Conservation (phyloP, 192 early-diverging fungal species). For the Ramicandelaber brevisporus region DNA sequence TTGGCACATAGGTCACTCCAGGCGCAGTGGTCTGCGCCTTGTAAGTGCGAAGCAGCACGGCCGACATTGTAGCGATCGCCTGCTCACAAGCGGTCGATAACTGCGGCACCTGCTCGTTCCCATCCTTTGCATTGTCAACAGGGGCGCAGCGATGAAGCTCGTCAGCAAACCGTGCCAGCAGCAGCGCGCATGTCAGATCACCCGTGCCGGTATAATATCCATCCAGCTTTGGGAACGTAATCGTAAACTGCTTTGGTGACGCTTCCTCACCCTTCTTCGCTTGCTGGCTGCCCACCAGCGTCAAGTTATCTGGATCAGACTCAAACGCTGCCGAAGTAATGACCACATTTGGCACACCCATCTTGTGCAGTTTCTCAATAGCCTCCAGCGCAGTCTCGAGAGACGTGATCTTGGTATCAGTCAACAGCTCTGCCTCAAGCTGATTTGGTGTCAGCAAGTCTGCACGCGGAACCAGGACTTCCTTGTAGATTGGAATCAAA, state of each 20-base stretch:
- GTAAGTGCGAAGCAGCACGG: constrained; percentile 36
- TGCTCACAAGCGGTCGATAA: constrained; percentile 30
- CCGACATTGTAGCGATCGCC: constrained; percentile 39
- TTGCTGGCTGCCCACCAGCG: constrained; percentile 20
- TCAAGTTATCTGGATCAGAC: constrained; percentile 6
- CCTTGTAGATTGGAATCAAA: constrained; percentile 50
- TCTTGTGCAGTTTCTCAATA: constrained; percentile 30
- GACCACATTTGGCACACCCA: constrained; percentile 40
- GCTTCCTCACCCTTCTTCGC: not conserved
- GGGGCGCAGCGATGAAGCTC: constrained; percentile 5
- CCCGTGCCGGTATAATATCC: constrained; percentile 84
- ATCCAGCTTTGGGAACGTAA: constrained; percentile 44
- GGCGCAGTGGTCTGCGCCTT: constrained; percentile 9
- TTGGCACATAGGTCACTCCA: constrained; percentile 3
- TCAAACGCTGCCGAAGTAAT: constrained; percentile 37
- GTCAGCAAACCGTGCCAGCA: constrained; percentile 31
- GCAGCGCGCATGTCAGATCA: constrained; percentile 58
- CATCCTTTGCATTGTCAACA: no score
- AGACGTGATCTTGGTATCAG: constrained; percentile 21
- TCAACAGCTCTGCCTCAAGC: constrained; percentile 63
- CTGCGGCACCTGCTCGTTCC: constrained; percentile 3
- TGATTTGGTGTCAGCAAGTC: constrained; percentile 73
- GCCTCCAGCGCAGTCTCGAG: constrained; percentile 22
- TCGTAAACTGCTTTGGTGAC: constrained; percentile 22
- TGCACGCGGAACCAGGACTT: constrained; percentile 35